phyloP scores from a whole-genome alignment of 1,139 yeast species.

The Yamadazyma pseudoaaseri region DNA sequence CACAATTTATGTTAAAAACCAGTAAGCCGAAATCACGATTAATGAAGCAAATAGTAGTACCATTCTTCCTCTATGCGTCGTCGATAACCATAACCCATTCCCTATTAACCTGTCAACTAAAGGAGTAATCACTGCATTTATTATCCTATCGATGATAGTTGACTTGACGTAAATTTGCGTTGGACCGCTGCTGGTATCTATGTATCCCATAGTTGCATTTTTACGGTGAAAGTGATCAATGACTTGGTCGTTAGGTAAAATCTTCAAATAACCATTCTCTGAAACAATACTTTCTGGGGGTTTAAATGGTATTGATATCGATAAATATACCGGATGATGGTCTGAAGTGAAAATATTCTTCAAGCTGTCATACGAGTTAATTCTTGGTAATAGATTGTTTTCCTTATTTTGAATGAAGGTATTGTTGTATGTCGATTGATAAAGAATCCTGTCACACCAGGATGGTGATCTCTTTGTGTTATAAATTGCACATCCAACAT shows the following conservation, averaged over 20 bases:
- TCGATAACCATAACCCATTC: constrained; percentile 34
- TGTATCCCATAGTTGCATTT: constrained; percentile 4
- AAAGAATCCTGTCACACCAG: constrained; percentile 87
- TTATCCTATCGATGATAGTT: constrained; percentile 33
- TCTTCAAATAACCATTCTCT: constrained; percentile 40
- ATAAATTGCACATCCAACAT: constrained; percentile 49
- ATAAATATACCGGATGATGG: constrained; percentile 46
- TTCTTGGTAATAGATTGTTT: constrained; percentile 20
- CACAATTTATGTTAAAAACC: constrained; percentile 7
- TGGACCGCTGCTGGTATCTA: constrained; percentile 36
- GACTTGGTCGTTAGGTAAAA: constrained; percentile 27
- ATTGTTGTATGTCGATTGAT: constrained; percentile 43
- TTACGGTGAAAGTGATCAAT: constrained; percentile 20
- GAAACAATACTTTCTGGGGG: constrained; percentile 46
- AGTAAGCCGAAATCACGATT: constrained; percentile 7
- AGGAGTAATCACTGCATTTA: constrained; percentile 28
- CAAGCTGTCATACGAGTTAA: constrained; percentile 42
- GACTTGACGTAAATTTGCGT: constrained; percentile 46
- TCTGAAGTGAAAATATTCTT: constrained; percentile 34
- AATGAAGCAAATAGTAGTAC: constrained; percentile 10
- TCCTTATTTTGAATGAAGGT: constrained; percentile 1
- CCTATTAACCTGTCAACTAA: constrained; percentile 39
- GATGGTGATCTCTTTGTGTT: constrained; percentile 68
- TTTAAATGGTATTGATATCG: constrained; percentile 38
- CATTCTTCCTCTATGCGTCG: constrained; percentile 42